Evolutionary conservation across 441 rosid genomes (phyloP), one percentile per base, ranked within the genome.

Genomic region (Gossypium lobatum): DNA sequence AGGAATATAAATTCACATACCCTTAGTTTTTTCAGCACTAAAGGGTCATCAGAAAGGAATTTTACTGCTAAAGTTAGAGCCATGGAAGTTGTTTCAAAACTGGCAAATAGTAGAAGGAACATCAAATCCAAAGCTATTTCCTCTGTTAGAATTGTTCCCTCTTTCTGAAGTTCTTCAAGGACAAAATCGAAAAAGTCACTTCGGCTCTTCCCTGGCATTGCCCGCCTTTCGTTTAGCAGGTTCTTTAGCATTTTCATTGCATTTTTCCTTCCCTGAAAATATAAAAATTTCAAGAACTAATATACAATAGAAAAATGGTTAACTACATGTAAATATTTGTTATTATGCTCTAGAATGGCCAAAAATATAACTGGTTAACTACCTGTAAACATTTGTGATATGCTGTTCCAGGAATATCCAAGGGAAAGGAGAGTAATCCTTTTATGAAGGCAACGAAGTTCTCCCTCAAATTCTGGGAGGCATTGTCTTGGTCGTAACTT

Each of bases 61-160:
- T 91, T 95, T 64, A 90, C 66, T 26, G 91, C 95, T 80, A 93
- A 82, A 69, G 99, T 91, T 78, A 90, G 45, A 69, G 96, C 99
- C 55, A 93, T 81, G 34, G 98, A 93, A 71, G 99, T 95, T 75
- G 99, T 95, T 87, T 95, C 99, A 75, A 88, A 95, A 85, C 99
- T 93, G 18, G 98, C 97, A 70, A 95, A 93, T 10, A 95, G 87
- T 52, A 95, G 87, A 79, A 93, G 97, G 39, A 95, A 95, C 96
- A 95, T 95, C 66, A 95, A 90, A 78, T 95, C 98, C 66, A 95
- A 78, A 78, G 96, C 93, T 63, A 91, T 93, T 79, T 71, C 93
- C 79, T 95, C 97, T 3, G 98, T 93, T 37, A 95, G 91, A 73
- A 93, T 80, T 23, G 97, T 88, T 72, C 91, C 91, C 42, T 93